Percentiles rank a stretch among this genome's conserved stretches.
phyloP scores from a whole-genome alignment of 768 basidiomycete genomes.

The Podaxis carcinomalis region DNA sequence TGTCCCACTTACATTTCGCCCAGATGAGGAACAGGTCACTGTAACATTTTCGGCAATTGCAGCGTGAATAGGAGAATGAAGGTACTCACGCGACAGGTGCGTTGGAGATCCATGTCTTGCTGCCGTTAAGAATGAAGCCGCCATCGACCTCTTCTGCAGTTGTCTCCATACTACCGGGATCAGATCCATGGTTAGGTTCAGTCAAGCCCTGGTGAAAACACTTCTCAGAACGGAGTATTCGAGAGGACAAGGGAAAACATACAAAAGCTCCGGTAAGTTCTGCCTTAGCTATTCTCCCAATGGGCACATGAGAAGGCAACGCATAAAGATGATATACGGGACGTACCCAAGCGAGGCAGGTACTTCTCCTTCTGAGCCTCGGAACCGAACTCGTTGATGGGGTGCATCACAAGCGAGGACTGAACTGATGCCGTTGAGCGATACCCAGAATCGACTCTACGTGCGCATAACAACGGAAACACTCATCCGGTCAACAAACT shows the following conservation, averaged over 20 bases:
- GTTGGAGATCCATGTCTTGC: slow-evolving; percentile 98
- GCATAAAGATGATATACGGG: background rate
- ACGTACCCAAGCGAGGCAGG: slow-evolving; percentile 73
- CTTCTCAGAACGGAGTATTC: background rate
- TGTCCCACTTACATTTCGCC: slow-evolving; percentile 95
- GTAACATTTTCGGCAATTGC: slow-evolving; percentile 9
- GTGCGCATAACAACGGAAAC: background rate
- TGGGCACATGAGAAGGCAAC: background rate
- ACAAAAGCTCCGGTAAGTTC: slow-evolving; percentile 93
- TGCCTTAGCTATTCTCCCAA: slow-evolving; percentile 55
- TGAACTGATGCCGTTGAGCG: slow-evolving; percentile 94
- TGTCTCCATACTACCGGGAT: slow-evolving; percentile 97
- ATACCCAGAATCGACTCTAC: slow-evolving; percentile 92
- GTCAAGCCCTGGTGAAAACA: slow-evolving; percentile 68
- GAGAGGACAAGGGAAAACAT: slow-evolving; percentile 24
- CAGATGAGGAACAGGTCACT: slow-evolving; percentile 91
- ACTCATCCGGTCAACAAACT: background rate
- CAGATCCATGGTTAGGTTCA: slow-evolving; percentile 96
- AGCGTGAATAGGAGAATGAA: background rate
- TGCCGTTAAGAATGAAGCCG: slow-evolving; percentile 82
- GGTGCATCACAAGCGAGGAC: slow-evolving; percentile 96
- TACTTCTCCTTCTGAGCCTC: slow-evolving; percentile 90
- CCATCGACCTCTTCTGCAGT: slow-evolving; percentile 81
- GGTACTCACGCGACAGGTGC: slow-evolving; percentile 77
- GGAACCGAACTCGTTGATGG: slow-evolving; percentile 83